Conservation (phyloP, 305 asterid species). For the Fraxinus xanthoxyloides region DNA sequence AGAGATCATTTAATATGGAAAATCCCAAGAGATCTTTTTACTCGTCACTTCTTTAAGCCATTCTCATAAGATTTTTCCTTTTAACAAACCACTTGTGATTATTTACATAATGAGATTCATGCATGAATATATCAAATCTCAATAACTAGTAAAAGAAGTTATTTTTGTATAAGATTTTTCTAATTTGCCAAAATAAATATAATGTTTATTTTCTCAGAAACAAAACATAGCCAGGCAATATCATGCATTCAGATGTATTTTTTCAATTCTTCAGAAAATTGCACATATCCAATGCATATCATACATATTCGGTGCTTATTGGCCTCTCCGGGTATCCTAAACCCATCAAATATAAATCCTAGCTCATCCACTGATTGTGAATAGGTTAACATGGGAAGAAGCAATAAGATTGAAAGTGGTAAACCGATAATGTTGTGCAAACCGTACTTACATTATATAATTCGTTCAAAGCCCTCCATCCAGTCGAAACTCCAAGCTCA, state of each 20-base stretch:
- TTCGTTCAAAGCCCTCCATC: constrained; percentile 78
- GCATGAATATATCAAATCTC: background rate
- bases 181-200: background rate
- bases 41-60: background rate
- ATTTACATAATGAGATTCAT: background rate
- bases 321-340: background rate
- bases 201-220: background rate
- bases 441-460: constrained; percentile 64
- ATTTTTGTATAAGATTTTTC: background rate
- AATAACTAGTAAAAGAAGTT: background rate
- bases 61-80: background rate
- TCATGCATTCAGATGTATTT: background rate
- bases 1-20: background rate
- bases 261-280: background rate
- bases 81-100: background rate
- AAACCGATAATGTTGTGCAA: background rate
- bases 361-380: background rate
- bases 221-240: background rate
- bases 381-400: background rate
- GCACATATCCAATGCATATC: background rate
- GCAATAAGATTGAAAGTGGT: background rate
- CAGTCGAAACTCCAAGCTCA: constrained; percentile 92
- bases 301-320: background rate
- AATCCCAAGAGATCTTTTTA: background rate
- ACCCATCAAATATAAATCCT: background rate